Evolutionary conservation across 2,329 filamentous ascomycete species (phyloP).

Genomic region (Apiospora sp.): DNA sequence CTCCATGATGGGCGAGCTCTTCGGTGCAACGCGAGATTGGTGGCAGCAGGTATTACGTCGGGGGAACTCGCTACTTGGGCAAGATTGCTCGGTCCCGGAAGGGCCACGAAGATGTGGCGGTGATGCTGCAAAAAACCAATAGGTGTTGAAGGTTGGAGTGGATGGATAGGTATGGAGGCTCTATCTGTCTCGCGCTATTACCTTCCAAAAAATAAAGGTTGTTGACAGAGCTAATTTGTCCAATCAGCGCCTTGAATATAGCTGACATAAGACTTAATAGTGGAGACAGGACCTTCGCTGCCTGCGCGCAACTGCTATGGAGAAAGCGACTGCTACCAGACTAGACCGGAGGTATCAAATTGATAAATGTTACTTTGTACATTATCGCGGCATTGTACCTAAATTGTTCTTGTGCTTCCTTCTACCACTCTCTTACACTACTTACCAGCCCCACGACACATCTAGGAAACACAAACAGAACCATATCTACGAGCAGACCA

Average conservation of each 20-base stretch:
- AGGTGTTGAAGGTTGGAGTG: not conserved
- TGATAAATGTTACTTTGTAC: slow-evolving; percentile 15
- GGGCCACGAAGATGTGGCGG: not conserved
- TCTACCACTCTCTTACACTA: not conserved
- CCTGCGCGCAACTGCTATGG: slow-evolving; percentile 3
- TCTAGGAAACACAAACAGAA: not conserved
- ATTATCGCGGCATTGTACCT: not conserved
- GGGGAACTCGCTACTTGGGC: not conserved
- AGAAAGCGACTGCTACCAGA: not conserved
- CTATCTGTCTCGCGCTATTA: not conserved
- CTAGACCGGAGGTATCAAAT: not conserved
- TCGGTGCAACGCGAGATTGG: not conserved
- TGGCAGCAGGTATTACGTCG: not conserved
- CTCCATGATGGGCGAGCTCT: slow-evolving; percentile 71
- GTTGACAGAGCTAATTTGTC: not conserved
- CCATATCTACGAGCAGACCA: not conserved
- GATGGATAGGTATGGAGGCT: not conserved
- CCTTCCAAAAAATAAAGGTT: slow-evolving; percentile 16
- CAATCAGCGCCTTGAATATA: not conserved
- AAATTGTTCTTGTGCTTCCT: not conserved
- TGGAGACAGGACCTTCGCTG: not conserved
- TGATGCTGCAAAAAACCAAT: not conserved
- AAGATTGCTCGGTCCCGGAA: not conserved
- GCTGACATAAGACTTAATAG: not conserved
- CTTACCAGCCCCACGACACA: not conserved